Conservation (phyloP, 345 rosid genomes). For the Citrus medica region DNA sequence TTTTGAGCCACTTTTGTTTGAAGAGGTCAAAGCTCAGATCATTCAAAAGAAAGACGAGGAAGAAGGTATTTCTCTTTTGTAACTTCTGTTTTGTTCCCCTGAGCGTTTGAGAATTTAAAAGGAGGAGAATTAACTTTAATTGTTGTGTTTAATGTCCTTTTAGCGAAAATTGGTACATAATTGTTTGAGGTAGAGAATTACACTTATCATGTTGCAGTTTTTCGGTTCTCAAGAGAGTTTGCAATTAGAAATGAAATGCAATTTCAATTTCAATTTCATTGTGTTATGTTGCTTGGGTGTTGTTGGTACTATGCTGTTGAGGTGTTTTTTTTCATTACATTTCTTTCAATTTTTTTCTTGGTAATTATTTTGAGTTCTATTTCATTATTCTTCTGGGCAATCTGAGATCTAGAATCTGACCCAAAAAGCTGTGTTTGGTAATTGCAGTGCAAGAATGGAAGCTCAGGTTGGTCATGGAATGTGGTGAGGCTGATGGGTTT, state of each 20-base stretch:
- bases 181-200: not conserved
- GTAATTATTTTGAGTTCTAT: not conserved
- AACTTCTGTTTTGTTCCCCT: not conserved
- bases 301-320: not conserved
- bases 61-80: constrained; percentile 50
- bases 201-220: not conserved
- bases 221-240: not conserved
- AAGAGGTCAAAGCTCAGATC: constrained; percentile 92
- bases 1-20: constrained; percentile 85
- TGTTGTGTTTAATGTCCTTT: too few relatives aligned
- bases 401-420: not conserved
- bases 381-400: not conserved
- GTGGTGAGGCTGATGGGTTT: constrained; percentile 74
- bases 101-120: not conserved
- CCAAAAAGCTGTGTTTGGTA: not conserved
- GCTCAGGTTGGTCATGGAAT: constrained; percentile 67
- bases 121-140: not conserved
- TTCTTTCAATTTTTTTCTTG: not conserved
- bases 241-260: not conserved
- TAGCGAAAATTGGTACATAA: not conserved
- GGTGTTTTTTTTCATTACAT: not conserved
- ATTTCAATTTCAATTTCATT: too few relatives aligned
- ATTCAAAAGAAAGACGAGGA: constrained; percentile 68
- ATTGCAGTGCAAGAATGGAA: constrained; percentile 54
- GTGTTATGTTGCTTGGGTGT: not conserved